These are phyloP conservation scores for Gaultheria prostrata DNA, from an alignment of 148 eudicot species.

Conservation along the genomic window DNA sequence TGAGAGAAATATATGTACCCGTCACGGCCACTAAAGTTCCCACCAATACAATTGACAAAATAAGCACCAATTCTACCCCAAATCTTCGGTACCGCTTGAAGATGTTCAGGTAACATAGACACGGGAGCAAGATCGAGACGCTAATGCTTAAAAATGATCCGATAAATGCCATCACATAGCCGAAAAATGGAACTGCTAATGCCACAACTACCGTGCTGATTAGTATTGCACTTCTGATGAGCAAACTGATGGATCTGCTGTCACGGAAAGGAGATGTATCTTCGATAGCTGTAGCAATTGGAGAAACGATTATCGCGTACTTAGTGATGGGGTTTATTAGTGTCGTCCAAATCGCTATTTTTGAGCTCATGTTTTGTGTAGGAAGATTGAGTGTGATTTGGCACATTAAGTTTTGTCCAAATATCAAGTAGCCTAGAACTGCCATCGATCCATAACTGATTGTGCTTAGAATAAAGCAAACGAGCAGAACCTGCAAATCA, in stretches of 20 bases:
- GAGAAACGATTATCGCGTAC: constrained; percentile 40
- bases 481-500: constrained; percentile 36
- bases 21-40: constrained; percentile 33
- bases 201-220: constrained; percentile 58
- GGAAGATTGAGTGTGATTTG: constrained; percentile 58
- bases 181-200: constrained; percentile 57
- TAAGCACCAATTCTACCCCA: constrained; percentile 35
- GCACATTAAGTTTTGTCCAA: constrained; percentile 35
- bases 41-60: constrained; percentile 30
- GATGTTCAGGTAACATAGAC: constrained; percentile 61
- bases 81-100: constrained; percentile 22
- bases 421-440: constrained; percentile 46
- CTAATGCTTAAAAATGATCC: constrained; percentile 54
- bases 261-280: constrained; percentile 21
- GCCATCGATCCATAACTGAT: constrained; percentile 45
- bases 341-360: constrained; percentile 47
- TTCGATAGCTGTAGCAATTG: constrained; percentile 41
- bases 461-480: constrained; percentile 42
- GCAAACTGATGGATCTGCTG: constrained; percentile 27
- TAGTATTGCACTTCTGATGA: constrained; percentile 49
- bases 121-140: constrained; percentile 58
- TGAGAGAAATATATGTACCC: constrained; percentile 55
- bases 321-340: constrained; percentile 42
- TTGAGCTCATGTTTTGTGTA: constrained; percentile 26
- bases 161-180: constrained; percentile 58